These are phyloP conservation scores for Parasitella parasitica DNA, from an alignment of 371 early-diverging fungal genomes.

Conservation along the genomic window DNA sequence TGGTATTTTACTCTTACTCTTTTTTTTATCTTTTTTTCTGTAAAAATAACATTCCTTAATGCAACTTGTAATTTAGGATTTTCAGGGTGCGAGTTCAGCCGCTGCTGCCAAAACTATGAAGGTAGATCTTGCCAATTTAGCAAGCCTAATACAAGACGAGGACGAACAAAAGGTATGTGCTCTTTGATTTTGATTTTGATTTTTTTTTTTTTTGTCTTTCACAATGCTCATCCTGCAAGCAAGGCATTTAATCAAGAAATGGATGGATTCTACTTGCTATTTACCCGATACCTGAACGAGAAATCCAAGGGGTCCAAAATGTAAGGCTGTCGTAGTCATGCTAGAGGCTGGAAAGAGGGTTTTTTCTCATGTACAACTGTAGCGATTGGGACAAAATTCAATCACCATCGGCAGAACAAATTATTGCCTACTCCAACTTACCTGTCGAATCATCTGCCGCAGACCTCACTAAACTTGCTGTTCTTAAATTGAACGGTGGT, in stretches of 20 bases:
- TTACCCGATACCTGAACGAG: slow-evolving; percentile 84
- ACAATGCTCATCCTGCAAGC: neutral
- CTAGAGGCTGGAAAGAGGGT: no score
- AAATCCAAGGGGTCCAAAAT: slow-evolving; percentile 78
- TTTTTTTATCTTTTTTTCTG: neutral
- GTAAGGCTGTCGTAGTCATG: slow-evolving; percentile 63
- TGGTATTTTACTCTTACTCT: slow-evolving; percentile 33
- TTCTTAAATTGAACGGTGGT: slow-evolving; percentile 99
- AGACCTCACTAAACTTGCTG: slow-evolving; percentile 92
- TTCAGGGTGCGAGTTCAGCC: slow-evolving; percentile 67
- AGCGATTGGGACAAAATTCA: slow-evolving; percentile 94
- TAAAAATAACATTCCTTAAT: neutral
- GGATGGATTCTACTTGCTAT: slow-evolving; percentile 91
- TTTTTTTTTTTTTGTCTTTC: no score
- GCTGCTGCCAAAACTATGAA: slow-evolving; percentile 71
- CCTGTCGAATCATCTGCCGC: slow-evolving; percentile 47
- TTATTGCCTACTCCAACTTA: slow-evolving; percentile 77
- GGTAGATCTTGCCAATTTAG: slow-evolving; percentile 56
- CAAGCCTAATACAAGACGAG: slow-evolving; percentile 50
- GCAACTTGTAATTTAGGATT: slow-evolving; percentile 42
- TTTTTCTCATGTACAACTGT: neutral
- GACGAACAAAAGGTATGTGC: slow-evolving; percentile 56
- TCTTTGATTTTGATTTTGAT: neutral
- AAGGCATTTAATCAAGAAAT: slow-evolving; percentile 68
- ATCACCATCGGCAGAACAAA: slow-evolving; percentile 84